Evolutionary conservation across 2,329 filamentous ascomycete species (phyloP).

Genomic region (Sarocladium strictum): DNA sequence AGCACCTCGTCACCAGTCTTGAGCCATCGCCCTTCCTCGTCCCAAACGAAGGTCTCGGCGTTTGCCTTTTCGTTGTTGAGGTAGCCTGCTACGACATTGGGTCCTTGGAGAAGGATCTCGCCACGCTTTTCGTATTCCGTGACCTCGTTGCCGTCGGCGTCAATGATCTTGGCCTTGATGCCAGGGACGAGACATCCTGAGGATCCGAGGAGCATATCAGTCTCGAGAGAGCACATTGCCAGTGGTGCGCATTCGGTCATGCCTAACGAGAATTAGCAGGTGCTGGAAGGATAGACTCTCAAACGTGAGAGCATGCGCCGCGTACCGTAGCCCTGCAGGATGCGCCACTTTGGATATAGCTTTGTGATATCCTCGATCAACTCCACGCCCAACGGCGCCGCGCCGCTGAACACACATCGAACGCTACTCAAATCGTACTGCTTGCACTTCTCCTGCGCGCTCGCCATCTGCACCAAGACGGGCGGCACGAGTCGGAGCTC

Average conservation of each 20-base stretch:
- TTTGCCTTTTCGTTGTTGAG: conserved; percentile 74
- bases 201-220: conserved; percentile 65
- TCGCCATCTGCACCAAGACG: conserved; percentile 68
- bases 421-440: conserved; percentile 69
- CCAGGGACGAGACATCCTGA: conserved; percentile 65
- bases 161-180: conserved; percentile 59
- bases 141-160: conserved; percentile 63
- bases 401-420: conserved; percentile 60
- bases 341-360: conserved; percentile 56
- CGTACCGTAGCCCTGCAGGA: conserved; percentile 68
- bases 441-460: conserved; percentile 50
- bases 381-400: conserved; percentile 67
- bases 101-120: conserved; percentile 67
- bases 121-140: conserved; percentile 59
- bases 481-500: conserved; percentile 68
- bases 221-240: conserved; percentile 50
- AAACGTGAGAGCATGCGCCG: no score
- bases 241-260: conserved; percentile 75
- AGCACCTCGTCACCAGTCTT: conserved; percentile 75
- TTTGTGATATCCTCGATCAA: conserved; percentile 56
- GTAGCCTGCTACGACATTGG: conserved; percentile 69
- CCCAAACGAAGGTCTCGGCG: conserved; percentile 59
- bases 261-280: conserved; percentile 32
- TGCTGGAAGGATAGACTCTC: neutral
- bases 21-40: conserved; percentile 62